Base-by-base conservation (phyloP, 1,139 yeast genomes). In the Geotrichum restrictum region DNA sequence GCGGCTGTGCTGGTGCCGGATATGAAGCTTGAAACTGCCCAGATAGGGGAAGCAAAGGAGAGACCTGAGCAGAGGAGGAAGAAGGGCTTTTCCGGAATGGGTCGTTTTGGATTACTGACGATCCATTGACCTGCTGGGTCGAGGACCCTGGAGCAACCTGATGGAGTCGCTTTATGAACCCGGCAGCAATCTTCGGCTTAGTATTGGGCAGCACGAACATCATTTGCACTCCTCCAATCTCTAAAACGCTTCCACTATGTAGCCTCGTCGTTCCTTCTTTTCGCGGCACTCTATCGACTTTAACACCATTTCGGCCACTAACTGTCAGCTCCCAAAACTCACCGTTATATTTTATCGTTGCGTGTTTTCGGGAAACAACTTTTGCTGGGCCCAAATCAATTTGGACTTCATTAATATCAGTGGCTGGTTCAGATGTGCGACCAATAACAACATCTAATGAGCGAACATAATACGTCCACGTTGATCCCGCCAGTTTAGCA, bases 151-250 rank as follows among this genome's bases (percentile, higher is more conserved):
- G 11, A n/a, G 39, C 24, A 6, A 43, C 19, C 34, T 37, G 27
- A 36, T 38, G 48, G 13, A 51, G 32, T 8, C 24, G 13, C 41
- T 48, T 55, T 21, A 31, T 41, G 31, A 62, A 57, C n/a, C 56
- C 51, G 1, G 59, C 54, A 2, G 68, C 60, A 2, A 69, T 59
- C 33, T 52, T 57, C 1, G 97, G 96, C n/a, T 83, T 81, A 5
- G 88, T 82, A 65, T 91, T 98, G 0, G 98, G 98, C 59, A 93
- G 74, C 36, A 93, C 93, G 67, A 93, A 93, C 95, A 93, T 93
- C 98, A 93, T 93, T 70, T 93, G 98, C 13, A 96, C 91, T 2
- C 97, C 98, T 8, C 98, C 98, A 48, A 93, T 83, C 65, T 93
- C 98, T 56, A 93, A 72, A 18, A 93, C 82, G 47, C 94, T 88